Conservation (phyloP, 331 rosid species). For the Malus hybrid region DNA sequence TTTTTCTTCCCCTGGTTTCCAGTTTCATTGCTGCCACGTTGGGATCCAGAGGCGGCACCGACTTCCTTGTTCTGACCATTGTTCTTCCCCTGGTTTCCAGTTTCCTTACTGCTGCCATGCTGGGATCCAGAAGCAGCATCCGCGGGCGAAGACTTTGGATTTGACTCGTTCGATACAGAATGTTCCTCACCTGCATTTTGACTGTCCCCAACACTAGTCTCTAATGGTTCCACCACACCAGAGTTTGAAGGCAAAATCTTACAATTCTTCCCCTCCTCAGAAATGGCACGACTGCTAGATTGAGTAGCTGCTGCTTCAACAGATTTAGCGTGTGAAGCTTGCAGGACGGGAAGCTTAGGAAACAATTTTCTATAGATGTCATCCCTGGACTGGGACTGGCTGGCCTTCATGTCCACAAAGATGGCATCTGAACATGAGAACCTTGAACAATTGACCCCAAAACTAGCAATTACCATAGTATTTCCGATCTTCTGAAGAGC, state of each 20-base stretch:
- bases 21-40: no score
- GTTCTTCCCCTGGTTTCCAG: conserved; percentile 3
- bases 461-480: conserved; percentile 44
- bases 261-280: neutral
- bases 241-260: neutral
- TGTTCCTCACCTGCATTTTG: neutral
- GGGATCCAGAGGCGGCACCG: no score
- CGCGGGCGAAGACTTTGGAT: neutral
- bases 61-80: neutral
- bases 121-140: neutral
- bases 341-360: neutral
- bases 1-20: no score
- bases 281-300: neutral
- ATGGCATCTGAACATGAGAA: conserved; percentile 2
- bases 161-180: neutral
- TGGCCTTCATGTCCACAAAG: conserved; percentile 15
- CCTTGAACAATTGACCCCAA: neutral
- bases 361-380: neutral
- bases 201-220: neutral
- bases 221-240: neutral
- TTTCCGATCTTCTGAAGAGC: conserved; percentile 41
- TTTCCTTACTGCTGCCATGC: neutral
- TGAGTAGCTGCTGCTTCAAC: no score
- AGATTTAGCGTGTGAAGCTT: neutral
- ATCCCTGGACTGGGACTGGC: no score